phyloP scores from a whole-genome alignment of 2,329 filamentous ascomycete genomes.

The Corinectria fuckeliana region DNA sequence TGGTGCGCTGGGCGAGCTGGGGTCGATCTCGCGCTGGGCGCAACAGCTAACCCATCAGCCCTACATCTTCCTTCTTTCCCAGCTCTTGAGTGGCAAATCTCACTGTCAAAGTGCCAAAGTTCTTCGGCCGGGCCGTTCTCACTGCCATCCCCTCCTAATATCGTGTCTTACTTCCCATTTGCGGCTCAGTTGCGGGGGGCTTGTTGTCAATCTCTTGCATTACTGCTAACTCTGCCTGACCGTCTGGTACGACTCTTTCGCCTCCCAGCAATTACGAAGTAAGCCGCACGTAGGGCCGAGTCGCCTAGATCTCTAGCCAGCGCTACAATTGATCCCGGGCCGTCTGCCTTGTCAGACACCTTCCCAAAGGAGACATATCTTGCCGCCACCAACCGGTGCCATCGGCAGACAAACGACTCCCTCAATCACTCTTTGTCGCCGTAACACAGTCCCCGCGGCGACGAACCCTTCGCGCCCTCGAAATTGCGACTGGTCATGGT shows the following conservation, averaged over 20 bases:
- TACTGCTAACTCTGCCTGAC: slow-evolving; percentile 11
- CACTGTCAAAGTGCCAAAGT: slow-evolving; percentile 8
- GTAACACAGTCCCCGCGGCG: slow-evolving; percentile 9
- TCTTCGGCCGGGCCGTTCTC: slow-evolving; percentile 5
- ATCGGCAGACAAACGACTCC: slow-evolving; percentile 3
- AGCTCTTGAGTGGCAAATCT: slow-evolving; percentile 14
- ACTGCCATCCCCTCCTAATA: slow-evolving; percentile 1
- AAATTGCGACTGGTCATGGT: slow-evolving; percentile 31
- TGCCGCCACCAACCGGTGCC: slow-evolving; percentile 4
- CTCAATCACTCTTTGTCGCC: background rate
- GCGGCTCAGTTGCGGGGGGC: slow-evolving; percentile 15
- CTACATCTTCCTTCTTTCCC: slow-evolving; percentile 18
- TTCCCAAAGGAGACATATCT: slow-evolving; percentile 20
- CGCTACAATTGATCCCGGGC: background rate
- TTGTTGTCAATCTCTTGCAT: background rate
- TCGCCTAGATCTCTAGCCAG: background rate
- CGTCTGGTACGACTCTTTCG: slow-evolving; percentile 12
- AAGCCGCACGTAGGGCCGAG: background rate
- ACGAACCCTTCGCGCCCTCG: slow-evolving; percentile 12
- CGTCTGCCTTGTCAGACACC: slow-evolving; percentile 14
- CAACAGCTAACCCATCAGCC: slow-evolving; percentile 36
- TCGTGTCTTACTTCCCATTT: slow-evolving; percentile 18
- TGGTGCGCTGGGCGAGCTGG: background rate
- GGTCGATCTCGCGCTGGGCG: slow-evolving; percentile 2
- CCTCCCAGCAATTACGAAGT: slow-evolving; percentile 8